Evolutionary conservation across 1,284 basidiomycete species (phyloP), one percentile per base, ranked within the genome.

Genomic region (Taiwanofungus camphoratus): DNA sequence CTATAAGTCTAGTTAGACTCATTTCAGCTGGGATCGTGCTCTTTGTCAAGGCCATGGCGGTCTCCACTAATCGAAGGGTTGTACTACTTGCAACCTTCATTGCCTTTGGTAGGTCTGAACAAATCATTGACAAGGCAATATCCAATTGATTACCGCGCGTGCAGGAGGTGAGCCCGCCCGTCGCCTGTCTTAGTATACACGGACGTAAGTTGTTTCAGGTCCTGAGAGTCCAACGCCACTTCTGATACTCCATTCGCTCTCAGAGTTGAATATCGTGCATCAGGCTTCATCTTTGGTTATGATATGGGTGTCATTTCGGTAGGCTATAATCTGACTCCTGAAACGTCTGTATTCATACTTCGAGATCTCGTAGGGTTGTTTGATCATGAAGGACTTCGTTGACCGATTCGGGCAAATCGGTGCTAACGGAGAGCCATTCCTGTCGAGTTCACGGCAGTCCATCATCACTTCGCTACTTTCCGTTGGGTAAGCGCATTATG

Each of bases 391-490:
- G 5, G 83, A 88, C 59, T 89, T 90, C 59, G 69, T 86, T 48
- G 50, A 65, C 42, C 74, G 82, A 15, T 87, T 89, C 56, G 85
- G 84, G 12, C 66, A 78, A 53, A 43, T 69, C 3, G 73, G 65
- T 44, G 55, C 64, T 1, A 59, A 75, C 48, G 83, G 83, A 6
- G 56, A 66, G 16, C 69, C 64, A 36, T 65, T 76, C 44, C 64
- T 89, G 6, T 74, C 77, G 1, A 73, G 76, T 43, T 74, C 75
- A 22, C 70, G 83, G 32, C 81, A 87, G 53, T 82, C 81, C 1
- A 82, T 88, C 46, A 88, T 89, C 45, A 87, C 84, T 0, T 89
- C 85, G 6, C 70, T 89, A 9, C 68, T 90, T 7, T 89, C 86
- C 9, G 87, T 83, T 27, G 87, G 85, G 77, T 79, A 57, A 31